A percentile compares a stretch with the other conserved stretches of the same genome.
Conservation (phyloP, 2,329 filamentous ascomycete species). For the Ascochyta viciae-villosae region DNA sequence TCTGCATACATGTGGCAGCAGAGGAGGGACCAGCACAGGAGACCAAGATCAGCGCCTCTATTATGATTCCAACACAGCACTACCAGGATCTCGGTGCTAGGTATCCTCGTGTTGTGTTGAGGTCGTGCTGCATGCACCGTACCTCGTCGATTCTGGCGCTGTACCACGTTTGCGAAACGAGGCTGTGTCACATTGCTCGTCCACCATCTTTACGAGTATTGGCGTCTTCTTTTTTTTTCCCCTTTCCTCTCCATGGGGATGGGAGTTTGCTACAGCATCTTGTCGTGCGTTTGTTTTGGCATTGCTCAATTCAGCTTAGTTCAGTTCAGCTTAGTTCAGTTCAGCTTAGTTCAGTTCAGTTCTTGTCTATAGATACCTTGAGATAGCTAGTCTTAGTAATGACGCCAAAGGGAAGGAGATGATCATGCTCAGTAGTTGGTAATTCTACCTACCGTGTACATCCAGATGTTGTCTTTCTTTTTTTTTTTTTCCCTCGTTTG, state of each 20-base stretch:
- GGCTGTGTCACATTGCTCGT: not conserved
- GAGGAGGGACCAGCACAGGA: not conserved
- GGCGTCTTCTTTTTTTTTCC: no score
- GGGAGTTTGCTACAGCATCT: no score
- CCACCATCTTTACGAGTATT: not conserved
- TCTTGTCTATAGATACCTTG: slow-evolving; percentile 16
- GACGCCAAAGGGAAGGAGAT: not conserved
- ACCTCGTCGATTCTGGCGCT: not conserved
- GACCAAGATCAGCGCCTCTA: not conserved
- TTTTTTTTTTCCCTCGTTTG: no score
- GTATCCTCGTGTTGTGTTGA: not conserved
- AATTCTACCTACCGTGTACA: no score
- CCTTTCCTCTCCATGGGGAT: no score
- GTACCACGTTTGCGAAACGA: slow-evolving; percentile 11
- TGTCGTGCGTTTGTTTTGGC: no score
- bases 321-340: no score
- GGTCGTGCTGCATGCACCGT: slow-evolving; percentile 7
- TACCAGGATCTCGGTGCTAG: not conserved
- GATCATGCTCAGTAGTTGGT: no score
- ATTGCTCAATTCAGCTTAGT: no score
- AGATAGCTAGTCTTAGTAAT: not conserved
- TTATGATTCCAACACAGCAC: not conserved
- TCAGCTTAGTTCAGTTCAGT: not conserved
- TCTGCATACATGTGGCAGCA: not conserved
- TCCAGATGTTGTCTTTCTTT: no score